Conservation (phyloP, 352 stramenopile genomes). For the Phytophthora pseudosyringae region DNA sequence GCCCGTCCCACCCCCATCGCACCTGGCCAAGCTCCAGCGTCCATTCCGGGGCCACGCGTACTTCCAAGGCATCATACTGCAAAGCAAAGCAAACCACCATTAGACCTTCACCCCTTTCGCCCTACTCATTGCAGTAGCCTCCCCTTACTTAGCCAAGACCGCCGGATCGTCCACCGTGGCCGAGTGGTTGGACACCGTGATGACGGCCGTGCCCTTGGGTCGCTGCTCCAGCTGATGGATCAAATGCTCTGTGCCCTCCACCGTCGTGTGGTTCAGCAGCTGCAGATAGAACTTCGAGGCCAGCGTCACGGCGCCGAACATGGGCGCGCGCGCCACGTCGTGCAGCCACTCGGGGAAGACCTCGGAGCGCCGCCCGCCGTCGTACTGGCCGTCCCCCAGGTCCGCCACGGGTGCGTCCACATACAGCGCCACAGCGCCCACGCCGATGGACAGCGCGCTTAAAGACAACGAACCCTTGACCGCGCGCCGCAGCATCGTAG, state of each 20-base stretch:
- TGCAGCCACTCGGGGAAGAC: constrained; percentile 77
- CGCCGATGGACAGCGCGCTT: constrained; percentile 27
- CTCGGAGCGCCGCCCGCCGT: constrained; percentile 36
- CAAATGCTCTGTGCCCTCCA: constrained; percentile 57
- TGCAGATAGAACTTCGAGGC: constrained; percentile 67
- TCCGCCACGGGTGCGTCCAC: constrained; percentile 71
- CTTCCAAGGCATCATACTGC: constrained; percentile 79
- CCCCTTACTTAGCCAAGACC: constrained; percentile 71
- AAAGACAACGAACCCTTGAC: constrained; percentile 32
- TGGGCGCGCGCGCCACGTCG: constrained; percentile 54
- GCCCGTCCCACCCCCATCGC: constrained; percentile 1
- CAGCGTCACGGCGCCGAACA: constrained; percentile 56
- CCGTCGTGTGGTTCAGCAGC: constrained; percentile 53
- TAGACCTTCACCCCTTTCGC: background rate
- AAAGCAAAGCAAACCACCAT: constrained; percentile 13
- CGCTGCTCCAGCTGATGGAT: constrained; percentile 47
- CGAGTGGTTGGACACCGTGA: constrained; percentile 88
- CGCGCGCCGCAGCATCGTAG: constrained; percentile 38
- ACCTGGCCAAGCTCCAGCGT: constrained; percentile 83
- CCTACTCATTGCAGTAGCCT: constrained; percentile 3
- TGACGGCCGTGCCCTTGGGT: constrained; percentile 58
- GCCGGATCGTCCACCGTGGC: constrained; percentile 83
- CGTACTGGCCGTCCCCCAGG: constrained; percentile 56
- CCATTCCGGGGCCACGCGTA: constrained; percentile 59
- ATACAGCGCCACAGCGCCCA: constrained; percentile 49